A percentile compares a stretch with the other conserved stretches of the same genome.
Evolutionary conservation across 192 early-diverging fungal genomes (phyloP).

Genomic region (Cetraspora pellucida): DNA sequence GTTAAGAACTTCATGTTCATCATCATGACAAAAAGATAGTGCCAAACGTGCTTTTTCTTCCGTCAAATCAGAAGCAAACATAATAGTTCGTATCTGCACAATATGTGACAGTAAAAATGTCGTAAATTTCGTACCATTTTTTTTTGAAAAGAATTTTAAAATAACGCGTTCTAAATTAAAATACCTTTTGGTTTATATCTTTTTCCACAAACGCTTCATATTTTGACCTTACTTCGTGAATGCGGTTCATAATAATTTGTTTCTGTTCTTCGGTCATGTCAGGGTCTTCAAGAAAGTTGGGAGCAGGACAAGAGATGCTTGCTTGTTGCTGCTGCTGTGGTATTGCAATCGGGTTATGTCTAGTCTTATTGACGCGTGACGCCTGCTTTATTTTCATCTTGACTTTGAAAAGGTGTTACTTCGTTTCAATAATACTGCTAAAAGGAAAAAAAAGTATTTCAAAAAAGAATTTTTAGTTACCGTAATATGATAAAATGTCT

Average conservation of each 20-base stretch:
- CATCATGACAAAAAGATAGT: background rate
- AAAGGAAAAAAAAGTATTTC: no score
- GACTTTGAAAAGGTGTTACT: no score
- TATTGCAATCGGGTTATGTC: background rate
- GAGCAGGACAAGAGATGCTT: background rate
- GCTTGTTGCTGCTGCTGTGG: background rate
- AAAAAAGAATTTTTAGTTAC: no score
- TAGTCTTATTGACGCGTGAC: background rate
- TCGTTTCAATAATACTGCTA: no score
- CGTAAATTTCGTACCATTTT: background rate
- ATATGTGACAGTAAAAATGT: background rate
- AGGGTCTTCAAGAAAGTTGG: background rate
- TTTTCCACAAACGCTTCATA: constrained; percentile 1
- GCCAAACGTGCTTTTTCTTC: constrained; percentile 7
- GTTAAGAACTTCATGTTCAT: constrained; percentile 8
- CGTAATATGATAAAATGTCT: no score
- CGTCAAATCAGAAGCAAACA: constrained; percentile 5
- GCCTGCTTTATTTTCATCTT: constrained; percentile 6
- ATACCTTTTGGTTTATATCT: constrained; percentile 2
- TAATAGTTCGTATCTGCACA: background rate
- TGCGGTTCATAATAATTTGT: background rate
- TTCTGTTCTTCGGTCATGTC: background rate
- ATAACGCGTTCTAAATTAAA: background rate
- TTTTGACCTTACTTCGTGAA: constrained; percentile 7
- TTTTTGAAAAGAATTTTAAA: background rate